Evolutionary conservation across 2,329 filamentous ascomycete species (phyloP).

Genomic region (Cercospora sp.): DNA sequence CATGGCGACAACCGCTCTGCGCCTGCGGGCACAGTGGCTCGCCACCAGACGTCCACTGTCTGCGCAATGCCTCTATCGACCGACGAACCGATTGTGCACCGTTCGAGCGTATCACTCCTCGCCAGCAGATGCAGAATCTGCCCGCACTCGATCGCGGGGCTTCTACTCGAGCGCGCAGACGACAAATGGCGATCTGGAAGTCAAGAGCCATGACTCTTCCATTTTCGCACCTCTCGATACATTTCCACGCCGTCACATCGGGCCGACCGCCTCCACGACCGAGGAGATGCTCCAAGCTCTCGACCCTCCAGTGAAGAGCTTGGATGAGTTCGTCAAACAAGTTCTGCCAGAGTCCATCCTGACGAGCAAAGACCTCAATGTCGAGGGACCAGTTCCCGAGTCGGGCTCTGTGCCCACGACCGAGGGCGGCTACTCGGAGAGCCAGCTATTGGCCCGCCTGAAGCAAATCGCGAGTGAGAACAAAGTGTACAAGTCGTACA

Average conservation of each 20-base stretch:
- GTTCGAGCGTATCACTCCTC: constrained; percentile 14
- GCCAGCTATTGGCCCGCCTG: constrained; percentile 56
- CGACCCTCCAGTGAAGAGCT: constrained; percentile 67
- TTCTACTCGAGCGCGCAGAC: constrained; percentile 38
- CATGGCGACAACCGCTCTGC: constrained; percentile 34
- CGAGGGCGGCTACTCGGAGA: constrained; percentile 58
- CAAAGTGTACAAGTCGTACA: constrained; percentile 65
- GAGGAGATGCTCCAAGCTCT: constrained; percentile 77
- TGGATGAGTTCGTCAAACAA: constrained; percentile 82
- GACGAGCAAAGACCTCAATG: constrained; percentile 62
- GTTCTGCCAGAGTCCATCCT: constrained; percentile 81
- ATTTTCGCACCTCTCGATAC: constrained; percentile 56
- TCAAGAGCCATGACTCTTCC: constrained; percentile 31
- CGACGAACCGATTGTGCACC: constrained; percentile 5
- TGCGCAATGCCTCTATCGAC: constrained; percentile 29
- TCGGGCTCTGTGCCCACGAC: constrained; percentile 41
- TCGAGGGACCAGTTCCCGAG: constrained; percentile 51
- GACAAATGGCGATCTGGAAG: constrained; percentile 26
- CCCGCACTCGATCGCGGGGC: constrained; percentile 19
- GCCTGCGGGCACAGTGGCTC: constrained; percentile 39
- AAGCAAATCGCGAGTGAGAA: constrained; percentile 61
- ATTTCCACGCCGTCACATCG: constrained; percentile 84
- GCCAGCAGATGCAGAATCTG: constrained; percentile 12
- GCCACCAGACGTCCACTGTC: constrained; percentile 36
- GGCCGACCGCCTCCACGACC: constrained; percentile 68